Evolutionary conservation across 768 basidiomycete species (phyloP).

Genomic region (Pleurotus cornucopiae): DNA sequence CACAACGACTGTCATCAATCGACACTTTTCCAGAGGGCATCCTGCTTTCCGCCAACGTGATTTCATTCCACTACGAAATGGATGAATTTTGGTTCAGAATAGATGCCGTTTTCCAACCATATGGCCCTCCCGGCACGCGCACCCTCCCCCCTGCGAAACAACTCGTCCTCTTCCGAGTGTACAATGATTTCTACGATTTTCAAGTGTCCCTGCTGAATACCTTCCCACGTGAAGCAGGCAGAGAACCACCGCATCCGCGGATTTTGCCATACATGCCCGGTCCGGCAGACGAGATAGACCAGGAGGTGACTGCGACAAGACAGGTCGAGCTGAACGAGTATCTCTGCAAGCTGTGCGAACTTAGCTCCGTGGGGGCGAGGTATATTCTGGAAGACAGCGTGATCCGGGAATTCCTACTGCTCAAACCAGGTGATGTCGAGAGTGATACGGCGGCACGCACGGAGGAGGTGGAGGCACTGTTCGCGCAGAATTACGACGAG

Average conservation of each 20-base stretch:
- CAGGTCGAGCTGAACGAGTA: slow-evolving; percentile 87
- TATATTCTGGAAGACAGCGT: slow-evolving; percentile 81
- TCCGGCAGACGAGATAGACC: slow-evolving; percentile 80
- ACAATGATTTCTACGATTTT: slow-evolving; percentile 98
- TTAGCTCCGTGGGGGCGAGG: slow-evolving; percentile 62
- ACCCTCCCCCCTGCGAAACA: slow-evolving; percentile 64
- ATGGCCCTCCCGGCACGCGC: slow-evolving; percentile 52
- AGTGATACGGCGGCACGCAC: slow-evolving; percentile 58
- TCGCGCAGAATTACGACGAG: slow-evolving; percentile 17
- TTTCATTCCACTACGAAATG: slow-evolving; percentile 96
- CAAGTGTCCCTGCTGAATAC: slow-evolving; percentile 83
- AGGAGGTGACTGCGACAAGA: slow-evolving; percentile 75
- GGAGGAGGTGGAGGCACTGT: slow-evolving; percentile 55
- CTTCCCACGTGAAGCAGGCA: slow-evolving; percentile 91
- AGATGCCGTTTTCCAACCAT: slow-evolving; percentile 85
- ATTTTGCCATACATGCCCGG: slow-evolving; percentile 98
- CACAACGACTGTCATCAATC: slow-evolving; percentile 19
- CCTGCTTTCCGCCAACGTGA: slow-evolving; percentile 81
- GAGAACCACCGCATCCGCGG: slow-evolving; percentile 57
- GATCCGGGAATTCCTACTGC: slow-evolving; percentile 77
- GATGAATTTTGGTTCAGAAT: slow-evolving; percentile 98
- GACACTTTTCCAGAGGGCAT: slow-evolving; percentile 75
- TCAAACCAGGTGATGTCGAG: slow-evolving; percentile 83
- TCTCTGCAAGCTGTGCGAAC: slow-evolving; percentile 70
- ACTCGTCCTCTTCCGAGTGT: slow-evolving; percentile 88